phyloP scores from a whole-genome alignment of 2,329 filamentous ascomycete species.

The Berkeleyomyces basicola region DNA sequence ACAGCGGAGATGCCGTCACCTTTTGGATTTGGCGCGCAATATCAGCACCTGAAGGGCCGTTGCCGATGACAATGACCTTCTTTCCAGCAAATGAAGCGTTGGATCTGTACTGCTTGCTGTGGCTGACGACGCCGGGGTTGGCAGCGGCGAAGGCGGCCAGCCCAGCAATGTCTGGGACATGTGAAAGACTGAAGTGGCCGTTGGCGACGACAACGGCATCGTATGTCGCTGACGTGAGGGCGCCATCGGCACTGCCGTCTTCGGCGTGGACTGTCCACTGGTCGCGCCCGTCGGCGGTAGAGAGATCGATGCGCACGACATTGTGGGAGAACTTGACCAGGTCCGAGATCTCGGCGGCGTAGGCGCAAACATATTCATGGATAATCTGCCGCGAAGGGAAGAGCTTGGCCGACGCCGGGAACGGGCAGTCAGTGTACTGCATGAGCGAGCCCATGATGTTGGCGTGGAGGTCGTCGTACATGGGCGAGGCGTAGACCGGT shows the following conservation, averaged over 20 bases:
- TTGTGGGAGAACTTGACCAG: conserved; percentile 55
- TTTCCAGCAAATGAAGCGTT: conserved; percentile 46
- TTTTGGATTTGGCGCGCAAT: conserved; percentile 59
- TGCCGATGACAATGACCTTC: conserved; percentile 73
- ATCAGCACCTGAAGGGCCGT: conserved; percentile 69
- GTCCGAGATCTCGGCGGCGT: conserved; percentile 49
- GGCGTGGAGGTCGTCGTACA: conserved; percentile 70
- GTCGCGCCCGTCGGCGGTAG: conserved; percentile 14
- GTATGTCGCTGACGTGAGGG: conserved; percentile 32
- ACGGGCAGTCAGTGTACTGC: conserved; percentile 56
- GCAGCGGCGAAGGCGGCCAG: conserved; percentile 40
- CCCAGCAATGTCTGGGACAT: conserved; percentile 45
- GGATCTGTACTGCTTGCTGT: conserved; percentile 66
- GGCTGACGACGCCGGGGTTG: conserved; percentile 45
- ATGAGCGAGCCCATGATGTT: conserved; percentile 76
- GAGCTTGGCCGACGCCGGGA: conserved; percentile 46
- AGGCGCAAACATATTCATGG: conserved; percentile 55
- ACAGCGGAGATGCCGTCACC: conserved; percentile 40
- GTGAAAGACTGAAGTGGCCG: conserved; percentile 57
- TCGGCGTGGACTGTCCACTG: conserved; percentile 6
- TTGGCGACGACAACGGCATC: conserved; percentile 63
- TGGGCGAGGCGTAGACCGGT: conserved; percentile 59
- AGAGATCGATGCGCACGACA: conserved; percentile 40
- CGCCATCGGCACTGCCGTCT: conserved; percentile 20
- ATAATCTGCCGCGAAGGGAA: conserved; percentile 61